Evolutionary conservation across 2,329 filamentous ascomycete species (phyloP).

Genomic region (Monilinia laxa): DNA sequence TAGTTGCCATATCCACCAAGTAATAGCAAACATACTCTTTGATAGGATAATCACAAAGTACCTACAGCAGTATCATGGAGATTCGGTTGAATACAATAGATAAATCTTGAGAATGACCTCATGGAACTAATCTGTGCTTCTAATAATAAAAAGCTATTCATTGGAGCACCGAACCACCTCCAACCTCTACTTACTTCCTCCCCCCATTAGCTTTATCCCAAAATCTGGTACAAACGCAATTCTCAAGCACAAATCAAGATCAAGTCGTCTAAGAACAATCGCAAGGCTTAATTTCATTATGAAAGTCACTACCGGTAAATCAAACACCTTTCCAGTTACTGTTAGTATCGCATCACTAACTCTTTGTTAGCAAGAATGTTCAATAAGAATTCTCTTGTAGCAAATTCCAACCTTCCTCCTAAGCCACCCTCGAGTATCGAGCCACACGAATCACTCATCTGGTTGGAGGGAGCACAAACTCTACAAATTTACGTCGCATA

Average conservation of each 20-base stretch:
- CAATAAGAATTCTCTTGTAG: background rate
- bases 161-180: background rate
- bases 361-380: background rate
- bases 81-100: background rate
- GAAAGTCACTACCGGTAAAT: background rate
- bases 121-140: background rate
- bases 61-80: background rate
- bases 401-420: background rate
- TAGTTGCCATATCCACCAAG: too few species aligned
- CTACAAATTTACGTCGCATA: constrained; percentile 10
- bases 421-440: background rate
- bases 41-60: background rate
- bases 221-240: background rate
- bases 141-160: background rate
- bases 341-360: background rate
- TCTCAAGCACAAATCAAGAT: background rate
- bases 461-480: background rate
- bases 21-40: too few species aligned
- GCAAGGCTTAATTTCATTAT: background rate
- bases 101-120: background rate
- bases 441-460: constrained; percentile 2
- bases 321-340: background rate
- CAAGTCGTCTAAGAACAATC: background rate
- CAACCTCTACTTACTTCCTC: background rate
- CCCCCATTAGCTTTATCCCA: too few species aligned